Evolutionary conservation across 192 early-diverging fungal genomes (phyloP).

Genomic region (Geranomyces michiganensis): DNA sequence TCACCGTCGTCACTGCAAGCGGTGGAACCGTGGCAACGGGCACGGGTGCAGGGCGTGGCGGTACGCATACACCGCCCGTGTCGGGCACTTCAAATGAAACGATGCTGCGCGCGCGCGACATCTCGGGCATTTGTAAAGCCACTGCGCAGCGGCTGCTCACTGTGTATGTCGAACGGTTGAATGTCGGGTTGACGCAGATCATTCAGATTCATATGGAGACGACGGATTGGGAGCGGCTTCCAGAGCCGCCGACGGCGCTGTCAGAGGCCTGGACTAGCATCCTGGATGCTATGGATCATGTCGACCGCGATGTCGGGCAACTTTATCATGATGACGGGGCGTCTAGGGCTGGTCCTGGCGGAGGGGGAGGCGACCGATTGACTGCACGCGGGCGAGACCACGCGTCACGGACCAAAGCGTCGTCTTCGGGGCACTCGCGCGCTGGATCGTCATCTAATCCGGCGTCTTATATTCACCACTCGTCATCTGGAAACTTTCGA

Average conservation of each 20-base stretch:
- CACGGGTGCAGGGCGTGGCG: not conserved
- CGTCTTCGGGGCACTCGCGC: constrained; percentile 1
- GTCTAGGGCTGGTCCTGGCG: not conserved
- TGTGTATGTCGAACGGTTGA: constrained; percentile 14
- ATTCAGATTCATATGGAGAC: constrained; percentile 17
- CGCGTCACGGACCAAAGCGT: not conserved
- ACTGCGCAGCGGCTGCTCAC: constrained; percentile 24
- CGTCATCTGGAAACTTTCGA: constrained; percentile 3
- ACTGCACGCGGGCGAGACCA: not conserved
- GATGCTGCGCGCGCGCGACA: constrained; percentile 31
- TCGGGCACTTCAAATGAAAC: constrained; percentile 26
- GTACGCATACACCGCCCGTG: constrained; percentile 1
- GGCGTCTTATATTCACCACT: not conserved
- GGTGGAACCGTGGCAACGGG: constrained; percentile 22
- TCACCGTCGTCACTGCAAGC: constrained; percentile 29
- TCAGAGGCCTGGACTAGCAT: constrained; percentile 4
- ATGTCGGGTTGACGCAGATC: constrained; percentile 1
- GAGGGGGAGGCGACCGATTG: not conserved
- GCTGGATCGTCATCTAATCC: not conserved
- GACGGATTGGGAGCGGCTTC: constrained; percentile 1
- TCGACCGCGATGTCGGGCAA: constrained; percentile 22
- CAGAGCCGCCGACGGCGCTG: not conserved
- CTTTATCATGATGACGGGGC: constrained; percentile 27
- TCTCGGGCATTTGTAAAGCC: constrained; percentile 20
- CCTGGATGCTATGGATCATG: not conserved